Base-by-base conservation (phyloP, 345 rosid species). In the Boechera retrofracta region DNA sequence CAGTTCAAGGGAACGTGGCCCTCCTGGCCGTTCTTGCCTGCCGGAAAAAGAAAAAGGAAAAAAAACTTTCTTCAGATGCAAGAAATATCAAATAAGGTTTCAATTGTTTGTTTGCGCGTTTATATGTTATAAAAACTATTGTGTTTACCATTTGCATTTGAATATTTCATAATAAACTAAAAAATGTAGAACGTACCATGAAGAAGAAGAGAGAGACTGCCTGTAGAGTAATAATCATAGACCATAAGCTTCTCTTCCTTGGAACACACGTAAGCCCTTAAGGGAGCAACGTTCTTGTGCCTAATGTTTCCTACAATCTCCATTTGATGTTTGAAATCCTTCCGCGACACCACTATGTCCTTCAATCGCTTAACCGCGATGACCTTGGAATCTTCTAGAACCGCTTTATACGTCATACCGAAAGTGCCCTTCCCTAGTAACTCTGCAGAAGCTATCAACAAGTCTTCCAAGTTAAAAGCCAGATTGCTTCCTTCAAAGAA, bases 211-310 rank as follows among this genome's bases (percentile, higher is more conserved):
- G 91, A 86, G 49, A 92, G 86, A 64, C 97, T 91, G 54, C 96
- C 89, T 8, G 55, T 80, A 11, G 82, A 65, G 71, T 77, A 89
- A 73, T 84, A 91, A 76, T 95, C 98, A 67, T 86, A 90, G 33
- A 95, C 96, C 82, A 93, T 83, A 53, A 95, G 91, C 86, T 91
- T 95, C 86, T 95, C 94, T 70, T 95, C 99, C 79, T 91, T 92
- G 24, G 99, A 89, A 75, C 87, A 87, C 75, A 85, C 92, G 78
- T 89, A 95, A 10, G 98, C 99, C 64, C 91, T 87, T 24, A 95
- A 77, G 5, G 91, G 87, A 49, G 86, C 86, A 79, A 93, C 90
- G 65, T 96, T 89, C 80, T 88, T 90, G 4, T 96, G 99, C 65
- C 76, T 86, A 33, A 96, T 91, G 21, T 79, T 83, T 6, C 98